Percentiles rank a stretch among this genome's conserved stretches.
Evolutionary conservation across 208 protist species (phyloP).

Genomic region (Trypanosoma rangeli): DNA sequence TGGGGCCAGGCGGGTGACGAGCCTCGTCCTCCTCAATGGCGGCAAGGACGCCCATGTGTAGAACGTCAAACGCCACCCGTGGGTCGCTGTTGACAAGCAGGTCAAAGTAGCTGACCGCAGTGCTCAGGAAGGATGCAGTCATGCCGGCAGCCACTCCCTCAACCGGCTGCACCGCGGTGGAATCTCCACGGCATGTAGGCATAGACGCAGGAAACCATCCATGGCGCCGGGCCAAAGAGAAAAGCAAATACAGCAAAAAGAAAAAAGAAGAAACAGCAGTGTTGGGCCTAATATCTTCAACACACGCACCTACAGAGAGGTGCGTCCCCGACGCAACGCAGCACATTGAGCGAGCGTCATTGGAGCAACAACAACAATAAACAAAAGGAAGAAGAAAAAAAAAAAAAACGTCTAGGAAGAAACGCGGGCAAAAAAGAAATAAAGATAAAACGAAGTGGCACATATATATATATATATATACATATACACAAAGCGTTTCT

Average conservation of each 20-base stretch:
- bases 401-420: neutral
- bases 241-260: neutral
- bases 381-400: neutral
- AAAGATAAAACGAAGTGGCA: neutral
- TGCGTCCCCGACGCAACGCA: too few relatives aligned
- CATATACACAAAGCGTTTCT: neutral
- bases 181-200: neutral
- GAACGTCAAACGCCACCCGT: conserved; percentile 59
- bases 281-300: too few relatives aligned
- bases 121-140: neutral
- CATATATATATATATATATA: conserved; percentile 5
- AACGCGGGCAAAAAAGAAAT: neutral
- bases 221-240: neutral
- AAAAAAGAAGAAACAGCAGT: neutral
- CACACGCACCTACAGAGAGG: too few relatives aligned
- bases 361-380: neutral
- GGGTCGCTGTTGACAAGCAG: conserved; percentile 72
- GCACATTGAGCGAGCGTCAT: neutral
- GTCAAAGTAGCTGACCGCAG: conserved; percentile 38
- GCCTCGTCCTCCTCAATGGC: conserved; percentile 35
- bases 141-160: neutral
- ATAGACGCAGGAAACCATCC: neutral
- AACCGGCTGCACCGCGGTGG: neutral
- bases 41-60: conserved; percentile 57
- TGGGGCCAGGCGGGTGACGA: neutral